Conservation (phyloP, 2,329 filamentous ascomycete genomes). For the Leptosphaerulina australis region DNA sequence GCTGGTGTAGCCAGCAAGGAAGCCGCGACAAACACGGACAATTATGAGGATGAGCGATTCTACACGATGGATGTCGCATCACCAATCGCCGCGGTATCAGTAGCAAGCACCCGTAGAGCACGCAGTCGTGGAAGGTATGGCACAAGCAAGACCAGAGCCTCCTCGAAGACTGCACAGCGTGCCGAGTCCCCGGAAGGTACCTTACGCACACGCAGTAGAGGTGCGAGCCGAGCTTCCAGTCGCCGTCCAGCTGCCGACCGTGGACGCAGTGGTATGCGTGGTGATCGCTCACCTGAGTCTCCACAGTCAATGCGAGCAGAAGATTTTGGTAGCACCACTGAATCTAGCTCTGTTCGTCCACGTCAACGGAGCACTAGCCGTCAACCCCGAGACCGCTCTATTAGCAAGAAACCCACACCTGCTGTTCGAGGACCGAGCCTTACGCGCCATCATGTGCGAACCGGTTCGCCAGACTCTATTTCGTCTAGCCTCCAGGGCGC, state of each 20-base stretch:
- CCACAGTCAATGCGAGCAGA: constrained; percentile 74
- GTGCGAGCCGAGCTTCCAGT: constrained; percentile 43
- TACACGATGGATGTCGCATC: constrained; percentile 51
- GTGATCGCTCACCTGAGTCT: constrained; percentile 74
- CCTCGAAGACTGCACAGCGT: constrained; percentile 44
- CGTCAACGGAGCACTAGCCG: constrained; percentile 60
- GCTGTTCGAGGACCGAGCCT: constrained; percentile 40
- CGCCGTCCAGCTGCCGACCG: constrained; percentile 45
- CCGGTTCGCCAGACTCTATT: constrained; percentile 45
- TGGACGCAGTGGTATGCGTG: constrained; percentile 44
- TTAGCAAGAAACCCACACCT: constrained; percentile 43
- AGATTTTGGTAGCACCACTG: constrained; percentile 62
- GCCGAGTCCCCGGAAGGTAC: constrained; percentile 45
- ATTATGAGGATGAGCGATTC: constrained; percentile 56
- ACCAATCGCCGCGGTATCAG: constrained; percentile 46
- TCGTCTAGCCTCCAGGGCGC: constrained; percentile 41
- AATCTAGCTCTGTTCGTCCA: constrained; percentile 64
- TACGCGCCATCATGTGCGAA: constrained; percentile 43
- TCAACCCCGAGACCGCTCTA: constrained; percentile 52
- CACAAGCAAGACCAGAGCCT: constrained; percentile 44
- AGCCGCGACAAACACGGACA: constrained; percentile 51
- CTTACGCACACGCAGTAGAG: constrained; percentile 36
- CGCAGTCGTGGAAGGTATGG: constrained; percentile 44
- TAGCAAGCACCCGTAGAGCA: constrained; percentile 43
- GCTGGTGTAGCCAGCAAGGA: constrained; percentile 55